Evolutionary conservation across 441 rosid species (phyloP), one percentile per base, ranked within the genome.

Genomic region (Bocquillonia castaneifolia): DNA sequence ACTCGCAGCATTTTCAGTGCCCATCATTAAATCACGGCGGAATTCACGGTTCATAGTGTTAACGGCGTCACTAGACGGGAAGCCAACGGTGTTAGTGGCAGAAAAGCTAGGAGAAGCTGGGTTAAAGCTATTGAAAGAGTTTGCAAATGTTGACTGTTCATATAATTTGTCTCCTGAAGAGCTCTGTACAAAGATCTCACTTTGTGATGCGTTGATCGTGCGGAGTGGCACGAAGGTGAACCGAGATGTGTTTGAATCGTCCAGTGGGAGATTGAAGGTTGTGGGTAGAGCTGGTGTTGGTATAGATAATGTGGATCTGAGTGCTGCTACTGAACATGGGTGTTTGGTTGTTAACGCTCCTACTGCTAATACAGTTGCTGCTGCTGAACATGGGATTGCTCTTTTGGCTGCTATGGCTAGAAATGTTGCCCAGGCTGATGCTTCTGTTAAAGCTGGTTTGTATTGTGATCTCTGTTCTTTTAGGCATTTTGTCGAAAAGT

Each of bases 251-350:
- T 94, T 94, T 61, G 97, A 90, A 76, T 82, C 96, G 10, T 83
- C 96, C 39, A 80, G 80, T 8, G 99, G 99, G 32, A 65, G 91
- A 59, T 74, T 94, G 58, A 92, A 88, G 79, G 99, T 94, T n/a
- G 99, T 94, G 6, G 99, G 98, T 2, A 80, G 99, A 58, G 99
- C 99, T 59, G 97, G 99, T 26, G 99, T 92, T 25, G 98, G 99
- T 71, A 92, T 94, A 37, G 99, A 94, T 22, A 94, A 94, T 73
- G 99, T 94, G 71, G 99, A 94, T 88, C 97, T 92, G 77, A 83
- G 84, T 22, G 98, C 98, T 0, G 99, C 99, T 15, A 95, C 99
- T 31, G 98, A 92, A 82, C 80, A 80, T n/a, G 98, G 99, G 0
- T 94, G 99, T 72, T 75, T 94, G 78, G 99, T 94, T 3, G 99